Conservation (phyloP, 495 filamentous ascomycete species). For the Lentithecium fluviatile region DNA sequence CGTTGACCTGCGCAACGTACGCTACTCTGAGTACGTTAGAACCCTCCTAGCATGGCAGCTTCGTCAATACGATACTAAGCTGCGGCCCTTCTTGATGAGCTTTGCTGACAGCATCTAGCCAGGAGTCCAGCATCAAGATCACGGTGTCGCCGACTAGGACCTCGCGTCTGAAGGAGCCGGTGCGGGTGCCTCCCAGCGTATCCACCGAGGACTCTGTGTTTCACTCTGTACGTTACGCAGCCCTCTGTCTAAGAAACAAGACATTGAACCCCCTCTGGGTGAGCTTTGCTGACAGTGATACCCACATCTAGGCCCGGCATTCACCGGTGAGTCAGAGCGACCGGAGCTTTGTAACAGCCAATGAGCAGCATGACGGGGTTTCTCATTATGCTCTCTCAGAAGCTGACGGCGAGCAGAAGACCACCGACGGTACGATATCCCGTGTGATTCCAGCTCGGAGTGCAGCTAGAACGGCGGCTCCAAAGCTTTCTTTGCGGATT, state of each 20-base stretch:
- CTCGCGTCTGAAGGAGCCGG: neutral
- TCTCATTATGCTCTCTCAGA: slow-evolving; percentile 11
- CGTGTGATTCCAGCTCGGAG: neutral
- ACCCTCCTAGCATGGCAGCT: too few species aligned
- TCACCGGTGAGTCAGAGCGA: slow-evolving; percentile 15
- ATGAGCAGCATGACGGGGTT: slow-evolving; percentile 9
- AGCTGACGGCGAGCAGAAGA: slow-evolving; percentile 1
- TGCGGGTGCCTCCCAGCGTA: neutral
- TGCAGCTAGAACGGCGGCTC: slow-evolving; percentile 7
- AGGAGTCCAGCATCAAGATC: too few species aligned
- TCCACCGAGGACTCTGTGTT: slow-evolving; percentile 8
- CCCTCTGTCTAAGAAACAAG: too few species aligned
- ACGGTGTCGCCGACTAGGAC: slow-evolving; percentile 11
- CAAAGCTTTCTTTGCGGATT: slow-evolving; percentile 26
- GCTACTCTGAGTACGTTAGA: slow-evolving; percentile 18
- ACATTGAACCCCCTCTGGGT: too few species aligned
- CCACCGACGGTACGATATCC: neutral
- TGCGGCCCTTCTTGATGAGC: too few species aligned
- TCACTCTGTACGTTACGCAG: too few species aligned
- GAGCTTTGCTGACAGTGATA: too few species aligned
- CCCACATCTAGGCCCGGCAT: too few species aligned
- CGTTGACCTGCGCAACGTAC: slow-evolving; percentile 8
- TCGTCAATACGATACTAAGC: too few species aligned
- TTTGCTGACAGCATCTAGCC: too few species aligned
- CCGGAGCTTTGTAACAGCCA: slow-evolving; percentile 19